phyloP scores from a whole-genome alignment of 148 eudicot species.

The Simmondsia chinensis region DNA sequence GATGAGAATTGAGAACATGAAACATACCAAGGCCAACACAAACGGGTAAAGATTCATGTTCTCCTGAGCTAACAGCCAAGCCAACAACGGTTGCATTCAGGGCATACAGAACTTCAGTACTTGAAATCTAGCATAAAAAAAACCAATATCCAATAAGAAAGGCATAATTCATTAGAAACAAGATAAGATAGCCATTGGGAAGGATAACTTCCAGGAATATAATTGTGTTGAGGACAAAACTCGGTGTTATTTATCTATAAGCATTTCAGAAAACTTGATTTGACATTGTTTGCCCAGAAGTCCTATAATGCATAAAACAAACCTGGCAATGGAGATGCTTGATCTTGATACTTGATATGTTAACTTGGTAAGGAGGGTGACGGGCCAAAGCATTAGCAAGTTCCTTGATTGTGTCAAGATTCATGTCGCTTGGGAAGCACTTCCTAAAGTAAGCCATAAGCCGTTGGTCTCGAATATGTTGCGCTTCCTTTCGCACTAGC shows the following conservation, averaged over 20 bases:
- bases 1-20: not conserved
- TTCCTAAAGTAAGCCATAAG: slow-evolving; percentile 84
- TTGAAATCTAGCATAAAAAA: slow-evolving; percentile 39
- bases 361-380: slow-evolving; percentile 79
- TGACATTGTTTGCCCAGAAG: not conserved
- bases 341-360: slow-evolving; percentile 57
- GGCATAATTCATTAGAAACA: too few species aligned
- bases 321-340: slow-evolving; percentile 83
- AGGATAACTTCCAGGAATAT: too few species aligned
- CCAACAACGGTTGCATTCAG: slow-evolving; percentile 81
- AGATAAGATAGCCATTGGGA: not conserved
- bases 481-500: slow-evolving; percentile 66
- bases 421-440: slow-evolving; percentile 53
- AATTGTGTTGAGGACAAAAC: too few species aligned
- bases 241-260: too few species aligned
- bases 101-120: slow-evolving; percentile 55
- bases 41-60: slow-evolving; percentile 33
- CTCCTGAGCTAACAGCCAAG: slow-evolving; percentile 52
- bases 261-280: not conserved
- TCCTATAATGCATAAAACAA: slow-evolving; percentile 1
- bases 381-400: slow-evolving; percentile 73
- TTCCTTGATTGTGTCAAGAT: slow-evolving; percentile 55
- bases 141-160: too few species aligned
- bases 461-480: slow-evolving; percentile 52
- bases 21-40: slow-evolving; percentile 85